Conservation (phyloP, 371 early-diverging fungal species). For the Mortierella polycephala region DNA sequence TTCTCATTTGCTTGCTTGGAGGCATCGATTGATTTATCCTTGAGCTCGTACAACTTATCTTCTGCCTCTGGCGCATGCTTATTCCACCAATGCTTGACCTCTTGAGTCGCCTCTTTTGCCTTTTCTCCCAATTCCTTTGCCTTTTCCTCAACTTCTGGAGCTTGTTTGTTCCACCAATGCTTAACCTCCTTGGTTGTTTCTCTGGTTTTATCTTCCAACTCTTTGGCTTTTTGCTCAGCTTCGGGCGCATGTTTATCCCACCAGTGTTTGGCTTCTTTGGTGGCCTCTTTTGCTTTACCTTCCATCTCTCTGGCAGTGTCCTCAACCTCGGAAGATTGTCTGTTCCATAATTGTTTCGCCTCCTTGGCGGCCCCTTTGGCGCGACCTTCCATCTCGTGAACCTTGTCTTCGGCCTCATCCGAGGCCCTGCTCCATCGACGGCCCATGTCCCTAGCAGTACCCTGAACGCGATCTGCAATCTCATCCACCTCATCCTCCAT, state of each 20-base stretch:
- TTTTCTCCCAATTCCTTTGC: no score
- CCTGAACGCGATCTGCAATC: no score
- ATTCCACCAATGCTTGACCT: no score
- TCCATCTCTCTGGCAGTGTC: constrained; percentile 14
- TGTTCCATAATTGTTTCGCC: constrained; percentile 19
- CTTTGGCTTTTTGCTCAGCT: constrained; percentile 13
- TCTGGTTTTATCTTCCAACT: constrained; percentile 5
- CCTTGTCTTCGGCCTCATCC: constrained; percentile 10
- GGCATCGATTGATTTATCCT: constrained; percentile 22
- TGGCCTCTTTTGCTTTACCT: constrained; percentile 4
- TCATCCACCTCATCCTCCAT: neutral
- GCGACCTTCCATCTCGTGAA: constrained; percentile 11
- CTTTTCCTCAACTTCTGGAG: neutral
- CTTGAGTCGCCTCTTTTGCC: no score
- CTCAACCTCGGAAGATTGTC: constrained; percentile 14
- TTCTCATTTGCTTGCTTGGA: constrained; percentile 5
- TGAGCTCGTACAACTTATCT: constrained; percentile 11
- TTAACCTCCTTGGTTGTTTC: constrained; percentile 19
- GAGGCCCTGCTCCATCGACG: no score
- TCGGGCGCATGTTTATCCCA: constrained; percentile 11
- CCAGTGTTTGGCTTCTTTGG: constrained; percentile 22
- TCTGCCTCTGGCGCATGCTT: no score
- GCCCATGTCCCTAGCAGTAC: no score
- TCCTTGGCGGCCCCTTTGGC: constrained; percentile 15
- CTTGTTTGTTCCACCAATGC: no score